These are phyloP conservation scores for Metschnikowia koreensis DNA, from an alignment of 805 yeast genomes.

Conservation along the genomic window DNA sequence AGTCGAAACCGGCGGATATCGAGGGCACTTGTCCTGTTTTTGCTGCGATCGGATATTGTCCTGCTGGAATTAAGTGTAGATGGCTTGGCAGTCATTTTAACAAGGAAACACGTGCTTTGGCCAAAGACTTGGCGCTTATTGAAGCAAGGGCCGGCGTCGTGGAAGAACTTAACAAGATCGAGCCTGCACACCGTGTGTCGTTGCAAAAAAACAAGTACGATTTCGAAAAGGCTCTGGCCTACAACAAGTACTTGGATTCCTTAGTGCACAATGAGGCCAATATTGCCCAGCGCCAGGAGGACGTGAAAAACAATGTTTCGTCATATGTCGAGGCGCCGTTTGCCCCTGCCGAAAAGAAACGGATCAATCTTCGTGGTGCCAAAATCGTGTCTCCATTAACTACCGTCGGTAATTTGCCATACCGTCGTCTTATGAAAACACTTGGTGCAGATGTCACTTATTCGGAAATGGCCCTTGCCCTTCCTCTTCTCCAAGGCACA, in stretches of 20 bases:
- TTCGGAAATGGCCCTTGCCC: slow-evolving; percentile 89
- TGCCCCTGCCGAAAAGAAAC: slow-evolving; percentile 78
- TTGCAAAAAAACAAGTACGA: slow-evolving; percentile 63
- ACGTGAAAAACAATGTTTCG: slow-evolving; percentile 34
- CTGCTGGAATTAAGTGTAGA: slow-evolving; percentile 88
- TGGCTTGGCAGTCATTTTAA: slow-evolving; percentile 76
- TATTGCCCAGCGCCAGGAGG: slow-evolving; percentile 28
- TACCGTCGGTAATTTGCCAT: slow-evolving; percentile 96
- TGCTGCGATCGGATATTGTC: slow-evolving; percentile 81
- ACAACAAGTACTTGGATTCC: slow-evolving; percentile 60
- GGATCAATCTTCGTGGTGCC: slow-evolving; percentile 62
- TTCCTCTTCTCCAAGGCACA: slow-evolving; percentile 85
- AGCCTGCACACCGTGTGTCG: slow-evolving; percentile 41
- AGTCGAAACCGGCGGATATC: slow-evolving; percentile 66
- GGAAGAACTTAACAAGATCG: slow-evolving; percentile 64
- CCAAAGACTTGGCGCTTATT: slow-evolving; percentile 43
- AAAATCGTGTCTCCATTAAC: slow-evolving; percentile 94
- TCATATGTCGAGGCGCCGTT: slow-evolving; percentile 76
- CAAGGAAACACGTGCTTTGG: slow-evolving; percentile 42
- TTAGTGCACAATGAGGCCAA: slow-evolving; percentile 45
- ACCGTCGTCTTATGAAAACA: slow-evolving; percentile 85
- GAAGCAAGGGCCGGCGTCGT: slow-evolving; percentile 34
- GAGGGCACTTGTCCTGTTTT: slow-evolving; percentile 84
- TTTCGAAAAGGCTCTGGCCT: slow-evolving; percentile 55
- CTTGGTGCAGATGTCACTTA: slow-evolving; percentile 92